Conservation (phyloP, 1,139 yeast genomes). For the Saccharomyces hybrid region DNA sequence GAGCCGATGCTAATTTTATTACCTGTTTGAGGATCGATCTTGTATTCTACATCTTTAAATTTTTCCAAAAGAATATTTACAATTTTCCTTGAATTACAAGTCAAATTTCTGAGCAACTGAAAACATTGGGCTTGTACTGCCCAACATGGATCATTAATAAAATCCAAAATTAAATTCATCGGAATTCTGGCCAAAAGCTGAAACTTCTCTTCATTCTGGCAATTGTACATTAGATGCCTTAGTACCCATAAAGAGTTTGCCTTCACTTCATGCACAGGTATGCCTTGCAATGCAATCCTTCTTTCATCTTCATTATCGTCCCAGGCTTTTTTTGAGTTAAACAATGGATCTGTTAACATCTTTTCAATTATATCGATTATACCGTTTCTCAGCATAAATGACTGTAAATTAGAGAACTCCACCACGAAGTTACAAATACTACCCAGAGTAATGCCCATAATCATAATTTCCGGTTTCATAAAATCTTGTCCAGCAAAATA, state of each 20-base stretch:
- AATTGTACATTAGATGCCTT: slow-evolving; percentile 46
- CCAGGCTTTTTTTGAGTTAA: slow-evolving; percentile 21
- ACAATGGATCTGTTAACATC: slow-evolving; percentile 29
- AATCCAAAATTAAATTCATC: slow-evolving; percentile 42
- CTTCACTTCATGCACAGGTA: slow-evolving; percentile 31
- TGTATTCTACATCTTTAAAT: slow-evolving; percentile 25
- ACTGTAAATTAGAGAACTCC: slow-evolving; percentile 70
- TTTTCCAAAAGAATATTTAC: slow-evolving; percentile 37
- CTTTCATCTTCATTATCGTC: slow-evolving; percentile 5
- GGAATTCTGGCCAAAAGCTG: slow-evolving; percentile 41
- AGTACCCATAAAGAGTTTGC: slow-evolving; percentile 49
- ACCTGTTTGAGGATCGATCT: slow-evolving; percentile 19
- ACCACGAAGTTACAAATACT: slow-evolving; percentile 67
- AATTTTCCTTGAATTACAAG: slow-evolving; percentile 56
- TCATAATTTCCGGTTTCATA: slow-evolving; percentile 31
- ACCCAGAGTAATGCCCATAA: slow-evolving; percentile 54
- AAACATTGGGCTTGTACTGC: slow-evolving; percentile 60
- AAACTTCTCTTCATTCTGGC: slow-evolving; percentile 33
- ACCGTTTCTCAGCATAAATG: slow-evolving; percentile 48
- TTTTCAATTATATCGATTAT: slow-evolving; percentile 43
- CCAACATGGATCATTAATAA: slow-evolving; percentile 41
- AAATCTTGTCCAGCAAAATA: slow-evolving; percentile 22
- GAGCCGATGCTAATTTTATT: slow-evolving; percentile 20
- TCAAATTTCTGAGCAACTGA: slow-evolving; percentile 65
- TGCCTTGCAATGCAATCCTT: slow-evolving; percentile 7